Percentiles rank a stretch among this genome's conserved stretches.
Evolutionary conservation across 2,329 filamentous ascomycete genomes (phyloP).

Genomic region (Penicillium concentricum): DNA sequence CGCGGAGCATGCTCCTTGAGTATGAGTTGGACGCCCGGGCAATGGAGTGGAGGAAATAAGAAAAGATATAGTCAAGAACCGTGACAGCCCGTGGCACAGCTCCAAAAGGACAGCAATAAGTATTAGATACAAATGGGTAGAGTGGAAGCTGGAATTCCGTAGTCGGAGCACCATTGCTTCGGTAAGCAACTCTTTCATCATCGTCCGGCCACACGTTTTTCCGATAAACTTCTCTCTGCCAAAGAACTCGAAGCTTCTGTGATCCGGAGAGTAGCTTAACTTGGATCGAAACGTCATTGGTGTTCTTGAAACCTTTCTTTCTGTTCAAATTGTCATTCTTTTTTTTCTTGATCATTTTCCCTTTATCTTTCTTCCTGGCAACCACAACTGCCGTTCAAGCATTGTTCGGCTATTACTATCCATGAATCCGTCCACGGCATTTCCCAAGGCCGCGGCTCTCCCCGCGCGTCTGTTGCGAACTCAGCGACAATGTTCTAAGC

Average conservation of each 20-base stretch:
- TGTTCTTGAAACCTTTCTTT: slow-evolving; percentile 4
- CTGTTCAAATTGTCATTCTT: slow-evolving; percentile 11
- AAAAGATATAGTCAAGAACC: slow-evolving; percentile 5
- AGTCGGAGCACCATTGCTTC: slow-evolving; percentile 28
- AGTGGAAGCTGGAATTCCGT: slow-evolving; percentile 14
- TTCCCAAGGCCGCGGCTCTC: slow-evolving; percentile 45
- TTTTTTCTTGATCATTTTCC: neutral
- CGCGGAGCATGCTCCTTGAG: slow-evolving; percentile 59
- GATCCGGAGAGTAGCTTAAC: slow-evolving; percentile 19
- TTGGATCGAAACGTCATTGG: slow-evolving; percentile 13
- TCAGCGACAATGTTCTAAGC: slow-evolving; percentile 40
- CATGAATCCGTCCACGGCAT: slow-evolving; percentile 43
- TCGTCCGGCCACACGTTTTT: slow-evolving; percentile 31
- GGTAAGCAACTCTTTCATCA: slow-evolving; percentile 33
- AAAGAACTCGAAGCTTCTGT: slow-evolving; percentile 34
- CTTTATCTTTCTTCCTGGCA: neutral
- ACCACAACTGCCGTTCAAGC: slow-evolving; percentile 11
- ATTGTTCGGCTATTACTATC: slow-evolving; percentile 21
- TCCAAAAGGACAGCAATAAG: slow-evolving; percentile 11
- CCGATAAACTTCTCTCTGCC: slow-evolving; percentile 36
- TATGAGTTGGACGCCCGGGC: slow-evolving; percentile 12
- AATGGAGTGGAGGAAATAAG: neutral
- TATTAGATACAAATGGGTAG: slow-evolving; percentile 9
- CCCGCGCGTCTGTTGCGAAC: slow-evolving; percentile 44
- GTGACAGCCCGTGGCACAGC: slow-evolving; percentile 12